These are phyloP conservation scores for Saccharomycopsis sp. DNA, from an alignment of 805 yeast genomes.

Conservation along the genomic window DNA sequence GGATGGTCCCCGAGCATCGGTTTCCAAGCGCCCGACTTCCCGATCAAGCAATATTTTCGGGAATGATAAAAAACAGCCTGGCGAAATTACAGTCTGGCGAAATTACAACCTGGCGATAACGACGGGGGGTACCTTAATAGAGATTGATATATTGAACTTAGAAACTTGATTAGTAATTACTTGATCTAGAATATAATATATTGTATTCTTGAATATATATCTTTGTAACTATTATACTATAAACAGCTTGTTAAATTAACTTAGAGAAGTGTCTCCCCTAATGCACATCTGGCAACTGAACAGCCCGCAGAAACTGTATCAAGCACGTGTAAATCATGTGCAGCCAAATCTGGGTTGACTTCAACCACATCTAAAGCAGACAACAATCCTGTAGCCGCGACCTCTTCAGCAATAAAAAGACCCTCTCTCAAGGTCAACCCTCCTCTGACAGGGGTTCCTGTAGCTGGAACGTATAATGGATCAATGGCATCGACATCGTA, in stretches of 20 bases:
- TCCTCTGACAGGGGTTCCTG: conserved; percentile 97
- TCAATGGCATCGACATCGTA: conserved; percentile 97
- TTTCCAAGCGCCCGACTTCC: neutral
- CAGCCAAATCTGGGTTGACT: conserved; percentile 84
- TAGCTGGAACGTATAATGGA: conserved; percentile 90
- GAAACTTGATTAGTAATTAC: no score
- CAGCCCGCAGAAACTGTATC: conserved; percentile 89
- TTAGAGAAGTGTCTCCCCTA: conserved; percentile 81
- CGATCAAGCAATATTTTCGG: neutral
- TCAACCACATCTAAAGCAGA: conserved; percentile 90
- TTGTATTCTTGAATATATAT: no score
- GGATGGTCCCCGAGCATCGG: neutral
- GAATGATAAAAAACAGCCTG: neutral
- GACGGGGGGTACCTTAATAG: no score
- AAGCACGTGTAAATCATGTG: conserved; percentile 62
- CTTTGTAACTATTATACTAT: no score
- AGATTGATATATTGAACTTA: no score
- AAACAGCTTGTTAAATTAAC: no score
- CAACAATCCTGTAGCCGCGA: conserved; percentile 84
- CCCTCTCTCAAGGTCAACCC: conserved; percentile 95
- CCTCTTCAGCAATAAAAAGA: conserved; percentile 81
- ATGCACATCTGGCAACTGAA: conserved; percentile 86
- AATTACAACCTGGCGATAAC: neutral
- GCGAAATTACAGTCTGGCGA: neutral
- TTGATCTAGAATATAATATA: no score